A percentile compares a stretch with the other conserved stretches of the same genome.
phyloP scores from a whole-genome alignment of 23 red algal genomes.

The Gracilaria caudata region DNA sequence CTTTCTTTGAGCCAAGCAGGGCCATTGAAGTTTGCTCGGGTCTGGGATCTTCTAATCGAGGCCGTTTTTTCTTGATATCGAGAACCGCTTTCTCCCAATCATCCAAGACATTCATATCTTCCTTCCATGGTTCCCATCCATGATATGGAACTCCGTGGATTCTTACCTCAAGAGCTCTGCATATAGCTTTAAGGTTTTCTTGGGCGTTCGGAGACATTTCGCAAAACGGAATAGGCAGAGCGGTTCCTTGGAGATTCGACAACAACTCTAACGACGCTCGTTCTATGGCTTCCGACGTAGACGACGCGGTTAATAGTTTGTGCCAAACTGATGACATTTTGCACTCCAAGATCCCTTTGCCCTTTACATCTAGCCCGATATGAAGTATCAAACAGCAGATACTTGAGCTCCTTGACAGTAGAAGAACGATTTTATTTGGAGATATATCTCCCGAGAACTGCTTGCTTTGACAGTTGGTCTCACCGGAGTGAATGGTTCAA shows the following conservation, averaged over 20 bases:
- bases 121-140: slow-evolving; percentile 4
- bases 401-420: too few relatives aligned
- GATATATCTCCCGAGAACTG: too few relatives aligned
- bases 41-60: not conserved
- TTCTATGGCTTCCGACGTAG: slow-evolving; percentile 13
- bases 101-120: not conserved
- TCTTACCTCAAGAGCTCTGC: not conserved
- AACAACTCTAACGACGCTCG: not conserved
- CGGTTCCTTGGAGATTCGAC: not conserved
- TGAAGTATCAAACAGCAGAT: not conserved
- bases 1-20: not conserved
- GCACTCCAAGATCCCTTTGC: too few relatives aligned
- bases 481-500: too few relatives aligned
- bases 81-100: slow-evolving; percentile 3
- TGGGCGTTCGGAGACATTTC: slow-evolving; percentile 34
- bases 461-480: too few relatives aligned
- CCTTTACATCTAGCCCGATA: not conserved
- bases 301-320: slow-evolving; percentile 3
- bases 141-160: slow-evolving; percentile 7
- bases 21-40: not conserved
- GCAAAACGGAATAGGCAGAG: slow-evolving; percentile 10
- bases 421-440: too few relatives aligned
- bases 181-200: slow-evolving; percentile 11
- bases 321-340: not conserved
- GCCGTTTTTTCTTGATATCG: not conserved